Percentiles rank a stretch among this genome's conserved stretches.
Evolutionary conservation across 768 basidiomycete species (phyloP).

Genomic region (Austroboletus eburneus): DNA sequence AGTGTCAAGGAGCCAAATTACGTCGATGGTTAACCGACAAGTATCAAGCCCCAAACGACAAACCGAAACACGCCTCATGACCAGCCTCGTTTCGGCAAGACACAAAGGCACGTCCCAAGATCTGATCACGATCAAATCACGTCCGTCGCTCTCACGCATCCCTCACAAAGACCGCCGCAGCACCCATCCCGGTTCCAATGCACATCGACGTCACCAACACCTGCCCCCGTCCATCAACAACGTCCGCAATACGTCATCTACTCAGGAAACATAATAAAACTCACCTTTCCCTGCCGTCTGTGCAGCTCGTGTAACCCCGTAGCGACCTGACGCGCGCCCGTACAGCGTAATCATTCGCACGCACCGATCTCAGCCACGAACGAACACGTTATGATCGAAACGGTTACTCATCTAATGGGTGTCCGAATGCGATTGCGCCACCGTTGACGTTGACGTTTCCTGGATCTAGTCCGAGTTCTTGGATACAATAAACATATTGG

Average conservation of each 20-base stretch:
- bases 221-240: slow-evolving; percentile 32
- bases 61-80: no score
- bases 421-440: slow-evolving; percentile 84
- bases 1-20: no score
- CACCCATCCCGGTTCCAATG: slow-evolving; percentile 90
- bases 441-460: slow-evolving; percentile 84
- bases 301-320: slow-evolving; percentile 76
- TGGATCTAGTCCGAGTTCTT: slow-evolving; percentile 56
- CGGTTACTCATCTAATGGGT: slow-evolving; percentile 67
- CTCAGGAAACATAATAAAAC: not conserved
- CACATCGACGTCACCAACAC: slow-evolving; percentile 88
- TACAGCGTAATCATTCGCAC: slow-evolving; percentile 52
- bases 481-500: slow-evolving; percentile 71
- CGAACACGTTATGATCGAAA: slow-evolving; percentile 1
- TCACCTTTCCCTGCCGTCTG: slow-evolving; percentile 65
- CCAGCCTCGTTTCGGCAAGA: no score
- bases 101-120: no score
- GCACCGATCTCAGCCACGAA: not conserved
- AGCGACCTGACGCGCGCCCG: slow-evolving; percentile 80
- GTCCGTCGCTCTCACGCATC: slow-evolving; percentile 30
- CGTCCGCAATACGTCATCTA: not conserved
- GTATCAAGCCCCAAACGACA: no score
- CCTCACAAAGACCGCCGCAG: slow-evolving; percentile 67
- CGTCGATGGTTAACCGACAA: no score
- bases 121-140: no score